Evolutionary conservation across 495 filamentous ascomycete genomes (phyloP), one percentile per base, ranked within the genome.

Genomic region (Thozetella sp.): DNA sequence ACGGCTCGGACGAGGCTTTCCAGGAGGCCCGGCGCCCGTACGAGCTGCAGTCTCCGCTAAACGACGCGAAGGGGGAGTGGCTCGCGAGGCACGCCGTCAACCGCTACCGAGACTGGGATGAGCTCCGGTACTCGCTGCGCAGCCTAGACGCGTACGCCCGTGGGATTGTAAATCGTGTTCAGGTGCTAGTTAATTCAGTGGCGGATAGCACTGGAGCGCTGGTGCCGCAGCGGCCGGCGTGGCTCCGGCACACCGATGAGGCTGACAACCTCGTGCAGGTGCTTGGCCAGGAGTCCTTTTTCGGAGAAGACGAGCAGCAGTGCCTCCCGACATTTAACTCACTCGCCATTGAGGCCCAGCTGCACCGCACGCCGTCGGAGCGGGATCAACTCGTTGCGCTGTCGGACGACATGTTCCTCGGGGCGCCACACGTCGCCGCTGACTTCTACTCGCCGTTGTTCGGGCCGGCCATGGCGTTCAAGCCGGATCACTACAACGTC

Each of bases 271-370:
- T 65, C 34, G 70, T 77, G 9, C 68, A 78, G 58, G 68, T 76
- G 12, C 63, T 78, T 10, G 65, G 64, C 19, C 76, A 78, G 53
- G 73, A 78, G 53, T 74, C 76, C 24, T 78, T 78, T 55, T 78
- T 78, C 63, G 64, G 72, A 15, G 68, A 72, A n/a, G 54, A 67
- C 23, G 72, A 71, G 43, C 64, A 61, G 34, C 63, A 63, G 50
- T 78, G 76, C 55, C 63, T 78, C 22, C 76, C 76, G 19, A 77
- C 74, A 22, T 78, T 77, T 59, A 76, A 78, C 63, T 78, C 76
- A 2, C 67, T 77, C 3, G 71, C 72, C 1, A 78, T 76, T 50
- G 76, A 78, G 51, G 76, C 76, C 25, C 76, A 78, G 54, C 70
- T 78, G 27, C 76, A 67, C 61, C 68, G 65, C 58, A 73, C 71